phyloP scores from a whole-genome alignment of 2,329 filamentous ascomycete species.

The Arthroderma sp. region DNA sequence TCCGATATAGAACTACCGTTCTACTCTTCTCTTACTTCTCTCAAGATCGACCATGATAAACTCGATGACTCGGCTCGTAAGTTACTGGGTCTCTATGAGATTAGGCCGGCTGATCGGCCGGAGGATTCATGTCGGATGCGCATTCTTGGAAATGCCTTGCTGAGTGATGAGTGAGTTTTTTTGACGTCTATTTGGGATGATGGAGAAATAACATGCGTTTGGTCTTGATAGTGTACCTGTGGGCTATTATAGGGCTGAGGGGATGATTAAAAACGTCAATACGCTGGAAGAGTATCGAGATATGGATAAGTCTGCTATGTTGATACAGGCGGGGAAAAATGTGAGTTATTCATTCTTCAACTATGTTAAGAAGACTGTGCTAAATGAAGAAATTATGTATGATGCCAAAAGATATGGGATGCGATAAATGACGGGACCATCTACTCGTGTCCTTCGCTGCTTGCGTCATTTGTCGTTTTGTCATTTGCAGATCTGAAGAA shows the following conservation, averaged over 20 bases:
- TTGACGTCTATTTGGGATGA: background rate
- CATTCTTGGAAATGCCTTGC: slow-evolving; percentile 74
- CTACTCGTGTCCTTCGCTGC: slow-evolving; percentile 82
- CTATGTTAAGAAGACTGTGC: background rate
- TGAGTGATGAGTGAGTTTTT: slow-evolving; percentile 58
- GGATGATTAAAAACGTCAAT: slow-evolving; percentile 91
- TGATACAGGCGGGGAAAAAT: slow-evolving; percentile 66
- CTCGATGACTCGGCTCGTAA: slow-evolving; percentile 85
- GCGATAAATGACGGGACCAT: slow-evolving; percentile 94
- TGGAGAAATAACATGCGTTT: slow-evolving; percentile 7
- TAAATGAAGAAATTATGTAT: background rate
- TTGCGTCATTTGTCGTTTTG: slow-evolving; percentile 77
- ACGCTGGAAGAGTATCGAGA: slow-evolving; percentile 87
- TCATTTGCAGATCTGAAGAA: slow-evolving; percentile 95
- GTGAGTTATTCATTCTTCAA: slow-evolving; percentile 33
- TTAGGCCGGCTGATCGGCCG: slow-evolving; percentile 56
- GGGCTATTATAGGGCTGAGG: slow-evolving; percentile 69
- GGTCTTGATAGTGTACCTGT: slow-evolving; percentile 44
- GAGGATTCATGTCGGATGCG: slow-evolving; percentile 78
- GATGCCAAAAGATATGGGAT: slow-evolving; percentile 67
- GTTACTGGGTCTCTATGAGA: slow-evolving; percentile 78
- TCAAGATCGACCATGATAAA: slow-evolving; percentile 94
- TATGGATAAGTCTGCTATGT: slow-evolving; percentile 62
- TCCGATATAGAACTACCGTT: slow-evolving; percentile 94
- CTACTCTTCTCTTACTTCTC: slow-evolving; percentile 79